Evolutionary conservation across 768 basidiomycete genomes (phyloP), one percentile per base, ranked within the genome.

Genomic region (Ephemerocybe angulata): DNA sequence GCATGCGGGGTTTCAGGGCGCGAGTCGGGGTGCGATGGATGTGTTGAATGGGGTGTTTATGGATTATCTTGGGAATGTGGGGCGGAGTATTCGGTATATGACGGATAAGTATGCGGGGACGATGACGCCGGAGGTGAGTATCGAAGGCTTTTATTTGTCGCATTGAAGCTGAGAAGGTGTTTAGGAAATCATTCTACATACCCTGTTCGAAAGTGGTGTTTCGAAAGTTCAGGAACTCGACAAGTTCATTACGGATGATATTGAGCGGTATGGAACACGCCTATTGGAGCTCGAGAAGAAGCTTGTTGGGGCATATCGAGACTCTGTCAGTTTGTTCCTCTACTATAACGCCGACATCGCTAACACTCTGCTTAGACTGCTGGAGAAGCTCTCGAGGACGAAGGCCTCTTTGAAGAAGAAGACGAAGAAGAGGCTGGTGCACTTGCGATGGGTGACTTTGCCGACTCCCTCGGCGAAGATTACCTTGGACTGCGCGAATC

Each of bases 141-240:
- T n/a, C 24, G 17, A 33, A 19, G 53, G 30, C 15, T 7, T 13
- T 47, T 31, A n/a, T n/a, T 41, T 15, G 31, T 12, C 41, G 25
- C 21, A 5, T 38, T 35, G 8, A 21, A 21, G 27, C 29, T 51
- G 25, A 37, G 31, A 1, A 10, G 12, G 19, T 21, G 29, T 40
- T n/a, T 55, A 96, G 93, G 93, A 96, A 85, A 95, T 97, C 30
- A 85, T 96, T 33, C 78, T 94, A 1, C 93, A 96, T 67, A 88
- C 92, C 0, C 73, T 98, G 17, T 91, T 94, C 60, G 93, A 97
- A 71, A 90, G 88, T 56, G 95, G 95, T 4, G 84, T 82, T 6
- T 83, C 90, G 0, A 81, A 84, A 53, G 73, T 93, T 8, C 78
- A 85, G 62, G 87, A 90, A 58, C 80, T 98, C 1, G 92, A 95